Conservation (phyloP, 305 asterid genomes). For the Plantago coronopus region DNA sequence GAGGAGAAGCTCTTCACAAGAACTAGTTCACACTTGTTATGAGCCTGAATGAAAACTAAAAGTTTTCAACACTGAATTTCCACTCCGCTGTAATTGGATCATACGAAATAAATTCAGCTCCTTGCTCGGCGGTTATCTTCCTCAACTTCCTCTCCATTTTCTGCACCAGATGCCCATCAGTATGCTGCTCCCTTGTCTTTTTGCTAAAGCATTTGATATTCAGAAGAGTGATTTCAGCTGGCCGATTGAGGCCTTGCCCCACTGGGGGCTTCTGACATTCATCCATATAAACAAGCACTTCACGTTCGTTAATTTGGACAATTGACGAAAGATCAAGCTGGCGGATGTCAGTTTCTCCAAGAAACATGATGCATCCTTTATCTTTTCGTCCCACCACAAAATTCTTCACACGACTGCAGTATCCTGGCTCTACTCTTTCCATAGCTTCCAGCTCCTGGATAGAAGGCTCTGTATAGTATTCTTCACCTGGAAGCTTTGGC, state of each 20-base stretch:
- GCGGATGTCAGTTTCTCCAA: slow-evolving; percentile 72
- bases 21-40: neutral
- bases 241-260: slow-evolving; percentile 75
- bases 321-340: slow-evolving; percentile 69
- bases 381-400: slow-evolving; percentile 71
- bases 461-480: slow-evolving; percentile 64
- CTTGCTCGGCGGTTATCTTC: neutral
- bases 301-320: slow-evolving; percentile 57
- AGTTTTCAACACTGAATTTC: slow-evolving; percentile 6
- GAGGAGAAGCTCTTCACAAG: neutral
- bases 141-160: neutral
- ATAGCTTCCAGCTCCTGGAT: slow-evolving; percentile 65
- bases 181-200: slow-evolving; percentile 46
- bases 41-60: neutral
- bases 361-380: slow-evolving; percentile 76
- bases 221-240: slow-evolving; percentile 83
- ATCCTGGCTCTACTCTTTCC: slow-evolving; percentile 72
- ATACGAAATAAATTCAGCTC: slow-evolving; percentile 9
- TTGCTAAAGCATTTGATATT: slow-evolving; percentile 60
- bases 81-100: slow-evolving; percentile 1
- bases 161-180: slow-evolving; percentile 16
- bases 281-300: slow-evolving; percentile 60
- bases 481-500: slow-evolving; percentile 64
- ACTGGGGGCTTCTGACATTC: slow-evolving; percentile 71
- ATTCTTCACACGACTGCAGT: slow-evolving; percentile 61